phyloP scores from a whole-genome alignment of 148 eudicot genomes.

The Persicaria tinctoria region DNA sequence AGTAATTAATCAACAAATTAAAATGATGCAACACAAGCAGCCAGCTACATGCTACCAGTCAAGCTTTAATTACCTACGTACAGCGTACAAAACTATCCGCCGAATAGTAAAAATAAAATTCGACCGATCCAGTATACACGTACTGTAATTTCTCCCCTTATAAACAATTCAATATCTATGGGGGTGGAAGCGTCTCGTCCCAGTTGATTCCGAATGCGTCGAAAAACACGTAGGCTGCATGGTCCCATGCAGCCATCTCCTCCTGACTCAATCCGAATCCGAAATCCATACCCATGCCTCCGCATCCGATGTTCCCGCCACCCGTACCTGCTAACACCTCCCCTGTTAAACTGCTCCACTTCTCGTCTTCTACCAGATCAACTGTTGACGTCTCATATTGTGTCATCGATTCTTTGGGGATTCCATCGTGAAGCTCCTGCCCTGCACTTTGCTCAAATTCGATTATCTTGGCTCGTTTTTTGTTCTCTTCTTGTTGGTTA shows the following conservation, averaged over 20 bases:
- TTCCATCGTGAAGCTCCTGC: background rate
- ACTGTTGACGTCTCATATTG: background rate
- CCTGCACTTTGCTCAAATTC: background rate
- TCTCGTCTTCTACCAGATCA: background rate
- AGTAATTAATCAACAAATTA: background rate
- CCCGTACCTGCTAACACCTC: background rate
- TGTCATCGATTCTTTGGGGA: background rate
- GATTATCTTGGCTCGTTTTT: background rate
- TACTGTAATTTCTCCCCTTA: too few relatives aligned
- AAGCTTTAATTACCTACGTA: background rate
- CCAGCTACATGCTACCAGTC: background rate
- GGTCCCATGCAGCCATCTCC: background rate
- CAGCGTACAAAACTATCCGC: background rate
- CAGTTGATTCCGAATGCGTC: background rate
- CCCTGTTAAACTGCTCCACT: too few relatives aligned
- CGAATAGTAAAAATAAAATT: too few relatives aligned
- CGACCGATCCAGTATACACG: background rate
- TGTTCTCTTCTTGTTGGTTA: background rate
- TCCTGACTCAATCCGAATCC: background rate
- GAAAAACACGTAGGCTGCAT: background rate
- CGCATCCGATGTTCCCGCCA: background rate
- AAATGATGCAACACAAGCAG: background rate
- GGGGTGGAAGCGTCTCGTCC: background rate
- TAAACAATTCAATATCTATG: too few relatives aligned
- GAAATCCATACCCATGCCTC: background rate